Conservation (phyloP, 148 eudicot genomes). For the Camellia granthamiana region DNA sequence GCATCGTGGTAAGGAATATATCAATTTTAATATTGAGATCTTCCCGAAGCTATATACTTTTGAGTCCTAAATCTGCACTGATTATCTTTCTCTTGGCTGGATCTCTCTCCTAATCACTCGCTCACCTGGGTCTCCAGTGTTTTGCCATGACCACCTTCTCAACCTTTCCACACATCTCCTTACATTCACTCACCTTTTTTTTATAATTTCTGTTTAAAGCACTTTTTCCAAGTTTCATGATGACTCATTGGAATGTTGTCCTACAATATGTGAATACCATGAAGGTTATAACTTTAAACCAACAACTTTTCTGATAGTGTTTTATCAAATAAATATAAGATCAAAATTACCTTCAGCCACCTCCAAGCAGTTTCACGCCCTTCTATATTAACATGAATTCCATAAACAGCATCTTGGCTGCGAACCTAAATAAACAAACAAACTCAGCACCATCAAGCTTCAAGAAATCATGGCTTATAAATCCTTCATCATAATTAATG, state of each 20-base stretch:
- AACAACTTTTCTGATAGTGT: too few species aligned
- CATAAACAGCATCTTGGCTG: conserved; percentile 81
- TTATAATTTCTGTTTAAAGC: too few species aligned
- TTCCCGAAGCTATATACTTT: too few species aligned
- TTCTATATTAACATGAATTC: conserved; percentile 59
- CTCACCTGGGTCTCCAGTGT: too few species aligned
- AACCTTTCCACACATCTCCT: too few species aligned
- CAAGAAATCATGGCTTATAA: neutral
- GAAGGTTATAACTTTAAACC: neutral
- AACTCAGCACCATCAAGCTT: neutral
- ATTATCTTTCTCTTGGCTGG: too few species aligned
- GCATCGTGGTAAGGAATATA: too few species aligned
- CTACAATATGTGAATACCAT: neutral
- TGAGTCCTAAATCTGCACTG: too few species aligned
- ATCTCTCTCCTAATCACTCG: too few species aligned
- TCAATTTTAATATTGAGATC: too few species aligned
- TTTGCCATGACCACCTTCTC: too few species aligned
- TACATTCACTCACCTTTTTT: too few species aligned
- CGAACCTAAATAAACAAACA: conserved; percentile 53
- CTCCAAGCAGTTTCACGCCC: conserved; percentile 91
- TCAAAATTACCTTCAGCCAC: conserved; percentile 70
- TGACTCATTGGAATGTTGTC: neutral
- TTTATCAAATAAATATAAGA: neutral
- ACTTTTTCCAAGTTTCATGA: neutral
- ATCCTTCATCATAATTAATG: neutral